Evolutionary conservation across 495 filamentous ascomycete genomes (phyloP).

Genomic region (Penicillium bovifimosum): DNA sequence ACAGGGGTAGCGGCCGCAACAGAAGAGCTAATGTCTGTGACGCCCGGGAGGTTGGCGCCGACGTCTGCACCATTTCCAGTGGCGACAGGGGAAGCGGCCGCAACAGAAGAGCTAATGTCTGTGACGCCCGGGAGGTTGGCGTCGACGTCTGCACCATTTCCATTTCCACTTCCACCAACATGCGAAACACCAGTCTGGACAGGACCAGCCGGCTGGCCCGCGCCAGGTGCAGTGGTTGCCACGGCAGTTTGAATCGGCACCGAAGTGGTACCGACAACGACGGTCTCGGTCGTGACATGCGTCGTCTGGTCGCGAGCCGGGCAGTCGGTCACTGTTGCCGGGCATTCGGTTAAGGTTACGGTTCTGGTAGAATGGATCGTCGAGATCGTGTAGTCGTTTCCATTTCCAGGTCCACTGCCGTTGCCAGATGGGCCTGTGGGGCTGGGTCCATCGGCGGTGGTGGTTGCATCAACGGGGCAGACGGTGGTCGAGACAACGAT

Average conservation of each 20-base stretch:
- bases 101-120: background rate
- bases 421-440: background rate
- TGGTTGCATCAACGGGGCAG: constrained; percentile 23
- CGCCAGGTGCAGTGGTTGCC: background rate
- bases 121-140: background rate
- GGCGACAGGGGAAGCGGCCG: background rate
- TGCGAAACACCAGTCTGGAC: background rate
- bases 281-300: constrained; percentile 16
- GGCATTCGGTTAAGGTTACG: constrained; percentile 17
- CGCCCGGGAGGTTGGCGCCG: background rate
- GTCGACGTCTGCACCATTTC: background rate
- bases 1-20: background rate
- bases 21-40: background rate
- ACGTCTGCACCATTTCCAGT: background rate
- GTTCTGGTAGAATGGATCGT: constrained; percentile 17
- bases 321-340: constrained; percentile 18
- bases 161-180: background rate
- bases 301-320: constrained; percentile 19
- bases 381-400: constrained; percentile 6
- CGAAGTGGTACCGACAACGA: constrained; percentile 13
- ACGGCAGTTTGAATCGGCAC: background rate
- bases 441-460: constrained; percentile 3
- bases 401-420: background rate
- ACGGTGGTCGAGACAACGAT: constrained; percentile 26
- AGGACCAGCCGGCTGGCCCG: background rate